A percentile compares a stretch with the other conserved stretches of the same genome.
Evolutionary conservation across 768 basidiomycete species (phyloP).

Genomic region (Gautieria morchelliformis): DNA sequence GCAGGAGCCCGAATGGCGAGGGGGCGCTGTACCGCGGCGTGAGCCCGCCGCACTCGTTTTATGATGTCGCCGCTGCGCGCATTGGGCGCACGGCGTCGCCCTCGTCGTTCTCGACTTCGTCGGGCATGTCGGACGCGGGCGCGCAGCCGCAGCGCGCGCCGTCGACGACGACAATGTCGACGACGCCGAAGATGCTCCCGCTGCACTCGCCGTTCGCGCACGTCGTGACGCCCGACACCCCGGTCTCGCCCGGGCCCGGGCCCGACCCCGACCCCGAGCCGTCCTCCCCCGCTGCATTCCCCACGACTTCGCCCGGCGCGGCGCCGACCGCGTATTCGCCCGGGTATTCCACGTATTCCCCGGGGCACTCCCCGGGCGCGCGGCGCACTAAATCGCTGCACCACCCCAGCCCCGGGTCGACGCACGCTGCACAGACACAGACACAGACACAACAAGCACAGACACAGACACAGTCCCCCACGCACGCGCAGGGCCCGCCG

Average conservation of each 20-base stretch:
- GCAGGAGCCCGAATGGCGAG: not conserved
- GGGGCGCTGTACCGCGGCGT: conserved; percentile 2
- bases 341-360: conserved; percentile 25
- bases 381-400: conserved; percentile 48
- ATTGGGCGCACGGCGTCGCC: conserved; percentile 8
- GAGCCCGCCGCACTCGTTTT: conserved; percentile 10
- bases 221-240: conserved; percentile 4
- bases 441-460: too few species aligned
- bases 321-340: conserved; percentile 23
- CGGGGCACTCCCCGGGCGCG: too few species aligned
- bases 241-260: conserved; percentile 12
- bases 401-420: conserved; percentile 16
- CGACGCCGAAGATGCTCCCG: conserved; percentile 21
- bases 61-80: conserved; percentile 18
- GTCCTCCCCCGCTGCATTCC: conserved; percentile 4
- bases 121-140: conserved; percentile 15
- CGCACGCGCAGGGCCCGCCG: not conserved
- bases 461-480: too few species aligned
- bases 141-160: conserved; percentile 14
- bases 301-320: conserved; percentile 19
- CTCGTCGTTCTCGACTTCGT: conserved; percentile 4
- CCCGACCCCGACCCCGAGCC: too few species aligned
- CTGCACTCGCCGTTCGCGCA: conserved; percentile 12
- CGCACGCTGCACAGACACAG: not conserved
- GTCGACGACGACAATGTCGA: too few species aligned